Conservation (phyloP, 2,329 filamentous ascomycete genomes). For the Aureobasidium mangrovei region DNA sequence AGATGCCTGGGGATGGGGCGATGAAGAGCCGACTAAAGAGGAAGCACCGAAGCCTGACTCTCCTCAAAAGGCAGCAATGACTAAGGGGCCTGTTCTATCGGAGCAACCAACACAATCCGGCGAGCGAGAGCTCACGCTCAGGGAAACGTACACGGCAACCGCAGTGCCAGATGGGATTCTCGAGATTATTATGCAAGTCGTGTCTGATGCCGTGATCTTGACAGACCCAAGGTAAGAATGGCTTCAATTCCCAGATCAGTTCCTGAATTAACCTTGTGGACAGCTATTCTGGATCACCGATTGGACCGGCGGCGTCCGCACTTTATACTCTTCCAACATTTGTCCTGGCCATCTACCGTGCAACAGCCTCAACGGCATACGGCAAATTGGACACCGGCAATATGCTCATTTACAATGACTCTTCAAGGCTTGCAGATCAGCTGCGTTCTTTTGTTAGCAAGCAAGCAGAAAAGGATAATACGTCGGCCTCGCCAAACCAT, state of each 20-base stretch:
- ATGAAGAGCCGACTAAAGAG: conserved; percentile 42
- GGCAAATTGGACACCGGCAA: conserved; percentile 48
- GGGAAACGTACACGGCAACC: conserved; percentile 81
- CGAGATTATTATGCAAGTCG: conserved; percentile 50
- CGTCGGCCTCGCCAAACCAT: conserved; percentile 23
- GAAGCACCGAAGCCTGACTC: conserved; percentile 14
- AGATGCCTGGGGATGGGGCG: conserved; percentile 82
- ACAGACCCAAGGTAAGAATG: conserved; percentile 41
- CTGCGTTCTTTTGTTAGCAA: conserved; percentile 42
- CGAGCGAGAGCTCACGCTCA: conserved; percentile 52
- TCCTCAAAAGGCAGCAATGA: conserved; percentile 7
- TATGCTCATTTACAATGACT: conserved; percentile 59
- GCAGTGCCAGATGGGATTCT: conserved; percentile 75
- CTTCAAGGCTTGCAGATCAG: conserved; percentile 47
- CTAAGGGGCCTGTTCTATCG: conserved; percentile 18
- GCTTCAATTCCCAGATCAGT: conserved; percentile 19
- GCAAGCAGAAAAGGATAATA: conserved; percentile 30
- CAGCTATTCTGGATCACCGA: conserved; percentile 39
- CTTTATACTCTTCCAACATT: conserved; percentile 65
- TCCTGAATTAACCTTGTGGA: neutral
- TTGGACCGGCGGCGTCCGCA: conserved; percentile 58
- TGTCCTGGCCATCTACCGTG: conserved; percentile 68
- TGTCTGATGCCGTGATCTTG: conserved; percentile 43
- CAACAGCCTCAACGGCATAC: conserved; percentile 68
- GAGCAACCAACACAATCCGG: conserved; percentile 17